These are phyloP conservation scores for Microbotryum scabiosae DNA, from an alignment of 1,284 basidiomycete species.

Conservation along the genomic window DNA sequence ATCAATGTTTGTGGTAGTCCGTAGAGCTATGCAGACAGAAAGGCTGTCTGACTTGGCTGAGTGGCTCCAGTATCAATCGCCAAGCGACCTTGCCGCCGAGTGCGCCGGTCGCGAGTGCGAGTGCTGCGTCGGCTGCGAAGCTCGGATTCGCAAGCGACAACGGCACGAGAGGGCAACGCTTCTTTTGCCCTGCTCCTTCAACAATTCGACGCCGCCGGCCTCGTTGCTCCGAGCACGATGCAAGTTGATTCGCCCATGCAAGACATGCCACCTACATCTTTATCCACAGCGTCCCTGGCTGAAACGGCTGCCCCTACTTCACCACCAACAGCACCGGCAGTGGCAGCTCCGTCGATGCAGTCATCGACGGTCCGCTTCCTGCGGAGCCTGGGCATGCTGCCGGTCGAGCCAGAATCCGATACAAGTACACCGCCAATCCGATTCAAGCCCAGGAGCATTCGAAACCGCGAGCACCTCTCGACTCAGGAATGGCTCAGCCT, in stretches of 20 bases:
- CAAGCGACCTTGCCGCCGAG: no score
- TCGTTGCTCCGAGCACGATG: background rate
- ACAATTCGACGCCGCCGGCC: background rate
- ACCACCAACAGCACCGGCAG: background rate
- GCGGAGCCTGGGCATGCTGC: slow-evolving; percentile 1
- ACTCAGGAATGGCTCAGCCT: slow-evolving; percentile 9
- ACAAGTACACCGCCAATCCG: background rate
- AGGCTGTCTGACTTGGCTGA: no score
- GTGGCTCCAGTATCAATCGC: no score
- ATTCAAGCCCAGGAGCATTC: background rate
- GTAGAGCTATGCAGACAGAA: no score
- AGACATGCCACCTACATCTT: background rate
- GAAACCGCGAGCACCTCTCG: background rate
- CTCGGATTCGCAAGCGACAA: no score
- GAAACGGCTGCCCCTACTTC: background rate
- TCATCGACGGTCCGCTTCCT: slow-evolving; percentile 13
- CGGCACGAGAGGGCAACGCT: no score
- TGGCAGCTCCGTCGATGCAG: background rate
- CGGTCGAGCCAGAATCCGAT: background rate
- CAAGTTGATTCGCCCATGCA: background rate
- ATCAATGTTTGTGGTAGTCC: no score
- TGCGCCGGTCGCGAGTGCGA: no score
- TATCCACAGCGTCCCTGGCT: no score
- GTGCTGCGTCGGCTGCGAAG: no score
- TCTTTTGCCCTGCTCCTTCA: no score